A percentile compares a stretch with the other conserved stretches of the same genome.
Conservation (phyloP, 371 early-diverging fungal genomes). For the Mortierella sp. region DNA sequence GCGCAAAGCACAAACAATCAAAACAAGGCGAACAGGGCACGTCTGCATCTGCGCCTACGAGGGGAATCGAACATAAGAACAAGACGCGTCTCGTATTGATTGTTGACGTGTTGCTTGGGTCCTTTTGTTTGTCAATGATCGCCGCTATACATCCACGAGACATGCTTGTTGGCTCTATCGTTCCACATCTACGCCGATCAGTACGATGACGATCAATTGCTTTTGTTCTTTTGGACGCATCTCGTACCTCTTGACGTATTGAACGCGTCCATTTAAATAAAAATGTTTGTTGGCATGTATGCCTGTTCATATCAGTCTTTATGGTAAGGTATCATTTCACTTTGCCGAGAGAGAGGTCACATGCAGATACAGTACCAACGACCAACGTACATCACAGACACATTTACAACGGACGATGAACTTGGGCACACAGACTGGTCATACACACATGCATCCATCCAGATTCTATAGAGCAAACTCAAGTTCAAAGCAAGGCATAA, state of each 20-base stretch:
- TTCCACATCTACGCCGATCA: too few species aligned
- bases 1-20: neutral
- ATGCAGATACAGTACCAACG: neutral
- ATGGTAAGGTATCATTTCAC: too few species aligned
- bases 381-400: too few species aligned
- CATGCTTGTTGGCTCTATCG: neutral
- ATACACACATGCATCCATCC: too few species aligned
- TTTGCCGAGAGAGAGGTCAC: neutral
- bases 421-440: too few species aligned
- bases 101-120: neutral
- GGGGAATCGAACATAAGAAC: neutral
- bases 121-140: neutral
- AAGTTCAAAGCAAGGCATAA: too few species aligned
- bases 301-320: too few species aligned
- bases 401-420: too few species aligned
- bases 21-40: neutral
- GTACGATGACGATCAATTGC: neutral
- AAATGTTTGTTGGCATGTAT: too few species aligned
- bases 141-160: neutral
- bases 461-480: too few species aligned
- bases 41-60: neutral
- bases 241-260: neutral
- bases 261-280: neutral
- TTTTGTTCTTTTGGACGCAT: neutral
- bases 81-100: neutral